Base-by-base conservation (phyloP, 139 green algal species). In the Chlorella sp. region DNA sequence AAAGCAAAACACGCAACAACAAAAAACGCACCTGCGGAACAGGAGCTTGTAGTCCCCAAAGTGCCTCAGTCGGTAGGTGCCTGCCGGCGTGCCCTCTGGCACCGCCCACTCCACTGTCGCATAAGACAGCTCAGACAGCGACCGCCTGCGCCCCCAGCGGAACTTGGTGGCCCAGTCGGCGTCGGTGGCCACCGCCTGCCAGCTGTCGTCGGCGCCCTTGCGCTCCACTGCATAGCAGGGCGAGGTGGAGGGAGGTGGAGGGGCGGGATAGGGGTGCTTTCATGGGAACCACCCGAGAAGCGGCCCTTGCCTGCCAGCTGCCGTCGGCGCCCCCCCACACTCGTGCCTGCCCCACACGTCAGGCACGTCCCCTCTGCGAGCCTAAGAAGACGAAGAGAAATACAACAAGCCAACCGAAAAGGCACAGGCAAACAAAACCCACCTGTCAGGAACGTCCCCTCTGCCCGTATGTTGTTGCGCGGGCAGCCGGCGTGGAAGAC, bases 401-500 rank as follows among this genome's bases (percentile, higher is more conserved):
- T 11, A 39, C n/a, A 22, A 79, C 30, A 79, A 34, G 11, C 30
- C 71, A n/a, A n/a, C n/a, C n/a, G n/a, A n/a, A n/a, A n/a, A n/a
- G n/a, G n/a, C n/a, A n/a, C n/a, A n/a, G n/a, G n/a, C n/a, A n/a
- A n/a, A n/a, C n/a, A n/a, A n/a, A n/a, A n/a, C n/a, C n/a, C n/a
- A 78, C 97, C 95, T 15, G 91, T 79, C 42, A 97, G 85, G 91
- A 98, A 98, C 12, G 93, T 97, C 42, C 91, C 89, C 61, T 93
- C 92, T 36, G 84, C 90, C 11, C 92, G 87, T 39, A 98, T 86
- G 90, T 97, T 95, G 89, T 98, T 98, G 73, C 96, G 93, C 0
- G 96, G 96, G 88, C 93, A 95, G 36, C 89, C 95, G 1, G 94
- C 94, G 85, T 96, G 93, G 90, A 98, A 98, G n/a, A 91, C 89